Conservation (phyloP, 805 yeast species). For the Saccharomycopsis sp. region DNA sequence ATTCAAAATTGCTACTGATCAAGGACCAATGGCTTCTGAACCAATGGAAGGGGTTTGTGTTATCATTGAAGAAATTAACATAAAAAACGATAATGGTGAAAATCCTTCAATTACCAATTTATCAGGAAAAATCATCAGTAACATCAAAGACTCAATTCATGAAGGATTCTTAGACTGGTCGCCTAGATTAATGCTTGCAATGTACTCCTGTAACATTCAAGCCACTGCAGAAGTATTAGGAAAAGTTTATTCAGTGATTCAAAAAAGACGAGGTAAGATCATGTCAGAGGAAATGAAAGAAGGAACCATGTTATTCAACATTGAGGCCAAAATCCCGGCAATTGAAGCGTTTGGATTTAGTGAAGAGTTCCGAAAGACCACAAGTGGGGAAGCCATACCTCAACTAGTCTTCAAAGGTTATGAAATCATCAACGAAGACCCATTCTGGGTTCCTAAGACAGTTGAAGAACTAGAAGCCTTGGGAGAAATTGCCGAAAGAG, state of each 20-base stretch:
- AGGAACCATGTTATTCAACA: conserved; percentile 92
- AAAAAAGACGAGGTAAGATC: conserved; percentile 75
- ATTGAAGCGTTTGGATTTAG: conserved; percentile 95
- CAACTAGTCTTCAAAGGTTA: conserved; percentile 87
- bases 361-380: conserved; percentile 84
- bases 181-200: conserved; percentile 85
- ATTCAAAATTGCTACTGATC: conserved; percentile 68
- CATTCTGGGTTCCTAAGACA: conserved; percentile 98
- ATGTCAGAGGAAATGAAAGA: conserved; percentile 93
- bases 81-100: conserved; percentile 20
- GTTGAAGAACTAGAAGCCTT: conserved; percentile 90
- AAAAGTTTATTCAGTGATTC: conserved; percentile 89
- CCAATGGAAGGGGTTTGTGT: conserved; percentile 76
- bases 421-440: conserved; percentile 81
- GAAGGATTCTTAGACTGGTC: conserved; percentile 67
- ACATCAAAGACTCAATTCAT: conserved; percentile 65
- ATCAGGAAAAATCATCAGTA: conserved; percentile 65
- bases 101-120: conserved; percentile 28
- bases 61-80: conserved; percentile 28
- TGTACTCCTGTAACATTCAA: conserved; percentile 90
- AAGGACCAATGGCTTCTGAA: conserved; percentile 86
- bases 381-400: conserved; percentile 97
- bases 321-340: conserved; percentile 80
- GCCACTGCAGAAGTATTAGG: conserved; percentile 92
- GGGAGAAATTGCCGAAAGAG: conserved; percentile 89